phyloP scores from a whole-genome alignment of 164 flowering plant species.

The Akebia trifoliata region DNA sequence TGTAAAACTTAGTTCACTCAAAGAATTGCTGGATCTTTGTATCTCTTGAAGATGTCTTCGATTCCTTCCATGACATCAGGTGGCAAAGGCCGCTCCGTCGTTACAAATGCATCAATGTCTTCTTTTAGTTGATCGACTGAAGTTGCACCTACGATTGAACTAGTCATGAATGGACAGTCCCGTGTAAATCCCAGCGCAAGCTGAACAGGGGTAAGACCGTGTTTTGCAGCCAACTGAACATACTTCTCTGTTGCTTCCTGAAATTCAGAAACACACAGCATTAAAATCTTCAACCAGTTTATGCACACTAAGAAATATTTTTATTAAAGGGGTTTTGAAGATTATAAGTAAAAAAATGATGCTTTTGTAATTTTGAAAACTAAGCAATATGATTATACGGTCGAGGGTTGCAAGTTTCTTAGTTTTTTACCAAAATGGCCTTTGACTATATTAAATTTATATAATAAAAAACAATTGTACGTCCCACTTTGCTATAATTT shows the following conservation, averaged over 20 bases:
- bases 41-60: slow-evolving; percentile 58
- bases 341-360: too few species aligned
- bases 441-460: too few species aligned
- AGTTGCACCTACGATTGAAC: slow-evolving; percentile 90
- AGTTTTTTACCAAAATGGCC: too few species aligned
- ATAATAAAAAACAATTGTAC: too few species aligned
- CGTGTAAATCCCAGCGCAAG: slow-evolving; percentile 81
- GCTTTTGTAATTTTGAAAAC: too few species aligned
- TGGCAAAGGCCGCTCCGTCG: slow-evolving; percentile 70
- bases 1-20: slow-evolving; percentile 12
- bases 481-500: too few species aligned
- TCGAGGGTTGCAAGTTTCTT: too few species aligned
- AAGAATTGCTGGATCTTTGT: slow-evolving; percentile 67
- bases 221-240: slow-evolving; percentile 58
- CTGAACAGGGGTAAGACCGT: slow-evolving; percentile 68
- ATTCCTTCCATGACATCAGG: slow-evolving; percentile 59
- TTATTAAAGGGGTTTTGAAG: not conserved
- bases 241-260: slow-evolving; percentile 81
- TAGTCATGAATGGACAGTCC: slow-evolving; percentile 88
- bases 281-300: not conserved
- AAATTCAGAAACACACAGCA: slow-evolving; percentile 14
- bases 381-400: too few species aligned
- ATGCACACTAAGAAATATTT: not conserved
- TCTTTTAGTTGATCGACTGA: slow-evolving; percentile 78
- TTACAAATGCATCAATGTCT: slow-evolving; percentile 69